These are phyloP conservation scores for Leucoagaricus sp. DNA, from an alignment of 1,284 basidiomycete genomes.

Conservation along the genomic window DNA sequence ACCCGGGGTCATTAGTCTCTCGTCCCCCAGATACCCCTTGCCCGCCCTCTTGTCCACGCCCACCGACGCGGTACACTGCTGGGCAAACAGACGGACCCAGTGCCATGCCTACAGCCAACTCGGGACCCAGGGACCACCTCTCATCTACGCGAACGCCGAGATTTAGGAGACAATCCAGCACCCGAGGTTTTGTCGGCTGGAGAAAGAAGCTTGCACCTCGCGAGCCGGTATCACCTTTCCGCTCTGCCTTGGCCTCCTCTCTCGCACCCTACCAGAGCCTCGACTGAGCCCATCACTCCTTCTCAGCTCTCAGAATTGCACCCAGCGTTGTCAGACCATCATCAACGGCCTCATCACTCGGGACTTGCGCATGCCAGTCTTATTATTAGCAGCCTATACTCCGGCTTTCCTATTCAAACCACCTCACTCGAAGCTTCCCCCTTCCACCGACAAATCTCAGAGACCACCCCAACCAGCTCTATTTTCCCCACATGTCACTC, in stretches of 20 bases:
- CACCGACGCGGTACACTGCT: not conserved
- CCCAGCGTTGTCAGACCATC: not conserved
- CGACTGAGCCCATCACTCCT: slow-evolving; percentile 1
- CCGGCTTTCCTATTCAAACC: not conserved
- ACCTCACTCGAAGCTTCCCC: not conserved
- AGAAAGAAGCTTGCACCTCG: not conserved
- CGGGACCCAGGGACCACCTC: not conserved
- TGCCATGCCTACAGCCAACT: not conserved
- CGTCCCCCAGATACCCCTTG: not conserved
- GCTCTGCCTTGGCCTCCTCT: not conserved
- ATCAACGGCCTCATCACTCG: slow-evolving; percentile 1
- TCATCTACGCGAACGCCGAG: slow-evolving; percentile 4
- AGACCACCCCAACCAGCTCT: slow-evolving; percentile 2
- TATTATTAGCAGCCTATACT: not conserved
- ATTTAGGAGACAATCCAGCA: slow-evolving; percentile 4
- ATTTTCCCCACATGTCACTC: not conserved
- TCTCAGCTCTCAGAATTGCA: not conserved
- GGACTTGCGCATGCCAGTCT: not conserved
- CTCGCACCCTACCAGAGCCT: not conserved
- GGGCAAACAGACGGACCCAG: too few relatives aligned
- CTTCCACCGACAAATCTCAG: slow-evolving; percentile 3
- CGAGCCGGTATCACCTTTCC: not conserved
- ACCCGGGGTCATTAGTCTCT: slow-evolving; percentile 4
- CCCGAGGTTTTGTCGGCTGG: slow-evolving; percentile 12
- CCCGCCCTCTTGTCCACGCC: not conserved